Percentiles rank a stretch among this genome's conserved stretches.
phyloP scores from a whole-genome alignment of 257 asterid species.

The Misopates orontium region DNA sequence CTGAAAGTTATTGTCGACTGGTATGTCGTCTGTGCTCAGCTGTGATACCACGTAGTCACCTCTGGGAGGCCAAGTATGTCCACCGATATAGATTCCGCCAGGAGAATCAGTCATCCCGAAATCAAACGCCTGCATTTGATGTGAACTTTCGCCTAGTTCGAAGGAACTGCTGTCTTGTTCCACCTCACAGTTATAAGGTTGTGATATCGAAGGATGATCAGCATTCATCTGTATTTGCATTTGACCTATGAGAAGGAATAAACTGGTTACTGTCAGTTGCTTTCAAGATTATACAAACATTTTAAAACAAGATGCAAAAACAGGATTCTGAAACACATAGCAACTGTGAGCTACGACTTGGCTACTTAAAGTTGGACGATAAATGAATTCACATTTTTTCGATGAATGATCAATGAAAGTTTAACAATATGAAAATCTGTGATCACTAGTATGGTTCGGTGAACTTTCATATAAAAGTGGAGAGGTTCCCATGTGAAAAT shows the following conservation, averaged over 20 bases:
- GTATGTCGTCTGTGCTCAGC: constrained; percentile 37
- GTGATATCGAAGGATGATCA: constrained; percentile 35
- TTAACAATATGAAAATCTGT: too few species aligned
- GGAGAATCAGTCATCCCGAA: constrained; percentile 39
- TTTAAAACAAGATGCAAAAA: neutral
- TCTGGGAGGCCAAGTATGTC: constrained; percentile 30
- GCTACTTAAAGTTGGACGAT: neutral
- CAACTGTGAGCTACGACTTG: neutral
- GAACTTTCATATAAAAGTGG: too few species aligned
- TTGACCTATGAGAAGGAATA: constrained; percentile 37
- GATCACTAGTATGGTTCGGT: too few species aligned
- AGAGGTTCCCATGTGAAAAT: too few species aligned
- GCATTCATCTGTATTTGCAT: constrained; percentile 36
- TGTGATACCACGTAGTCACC: constrained; percentile 35
- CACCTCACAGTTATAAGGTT: constrained; percentile 28
- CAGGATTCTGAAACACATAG: too few species aligned
- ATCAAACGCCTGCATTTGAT: constrained; percentile 40
- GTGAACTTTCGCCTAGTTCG: constrained; percentile 46
- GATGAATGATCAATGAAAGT: neutral
- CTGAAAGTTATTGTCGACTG: constrained; percentile 38
- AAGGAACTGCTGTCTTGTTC: constrained; percentile 38
- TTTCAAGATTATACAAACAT: neutral
- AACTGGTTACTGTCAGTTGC: neutral
- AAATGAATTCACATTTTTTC: neutral
- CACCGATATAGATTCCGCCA: constrained; percentile 40